A percentile compares a stretch with the other conserved stretches of the same genome.
Evolutionary conservation across 169 alveolate genomes (phyloP).

Genomic region (Cryptosporidium parvum): DNA sequence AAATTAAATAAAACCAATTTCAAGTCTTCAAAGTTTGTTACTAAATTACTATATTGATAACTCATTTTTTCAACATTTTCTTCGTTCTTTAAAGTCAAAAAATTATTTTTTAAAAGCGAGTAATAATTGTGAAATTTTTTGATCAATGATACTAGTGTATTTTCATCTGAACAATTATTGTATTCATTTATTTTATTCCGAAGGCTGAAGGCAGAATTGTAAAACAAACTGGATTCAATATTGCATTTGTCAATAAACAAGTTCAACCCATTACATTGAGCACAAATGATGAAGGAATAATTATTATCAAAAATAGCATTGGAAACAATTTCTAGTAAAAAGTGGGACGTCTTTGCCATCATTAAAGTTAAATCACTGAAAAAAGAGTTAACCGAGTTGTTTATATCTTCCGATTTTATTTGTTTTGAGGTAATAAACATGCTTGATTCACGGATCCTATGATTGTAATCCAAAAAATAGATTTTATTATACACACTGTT

Average conservation of each 20-base stretch:
- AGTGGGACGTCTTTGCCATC: not conserved
- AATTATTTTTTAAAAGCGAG: not conserved
- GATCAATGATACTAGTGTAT: not conserved
- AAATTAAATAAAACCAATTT: not conserved
- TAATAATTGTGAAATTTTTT: not conserved
- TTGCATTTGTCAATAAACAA: not conserved
- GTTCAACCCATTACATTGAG: not conserved
- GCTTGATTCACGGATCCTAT: not conserved
- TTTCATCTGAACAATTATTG: not conserved
- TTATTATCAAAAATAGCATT: conserved; percentile 13
- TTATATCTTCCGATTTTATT: not conserved
- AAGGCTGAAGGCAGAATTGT: not conserved
- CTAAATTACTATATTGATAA: not conserved
- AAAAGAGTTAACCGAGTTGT: not conserved
- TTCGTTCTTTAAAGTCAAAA: not conserved
- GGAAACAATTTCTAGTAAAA: conserved; percentile 1
- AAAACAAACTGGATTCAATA: not conserved
- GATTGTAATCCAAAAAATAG: conserved; percentile 2
- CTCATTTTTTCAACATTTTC: conserved; percentile 1
- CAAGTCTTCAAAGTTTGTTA: not conserved
- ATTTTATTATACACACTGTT: conserved; percentile 4
- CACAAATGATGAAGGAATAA: conserved; percentile 10
- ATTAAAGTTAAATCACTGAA: not conserved
- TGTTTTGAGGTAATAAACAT: not conserved
- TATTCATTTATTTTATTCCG: not conserved